These are phyloP conservation scores for Sporobolomyces pararoseus DNA, from an alignment of 768 basidiomycete species.

Conservation along the genomic window DNA sequence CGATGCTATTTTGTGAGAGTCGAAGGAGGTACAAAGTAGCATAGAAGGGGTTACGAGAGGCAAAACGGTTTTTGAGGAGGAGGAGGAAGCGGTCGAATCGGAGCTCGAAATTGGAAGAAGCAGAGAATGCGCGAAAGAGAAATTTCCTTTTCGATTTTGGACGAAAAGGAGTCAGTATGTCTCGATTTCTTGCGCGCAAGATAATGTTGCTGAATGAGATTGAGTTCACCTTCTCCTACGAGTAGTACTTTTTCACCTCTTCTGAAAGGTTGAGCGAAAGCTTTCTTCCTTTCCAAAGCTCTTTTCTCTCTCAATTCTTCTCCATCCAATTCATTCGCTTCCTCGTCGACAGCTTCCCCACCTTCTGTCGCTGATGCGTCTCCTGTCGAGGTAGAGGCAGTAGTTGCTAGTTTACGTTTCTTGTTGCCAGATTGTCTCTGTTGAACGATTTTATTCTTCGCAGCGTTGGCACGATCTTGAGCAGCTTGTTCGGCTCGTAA, in stretches of 20 bases:
- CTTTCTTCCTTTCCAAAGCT: constrained; percentile 2
- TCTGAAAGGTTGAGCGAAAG: constrained; percentile 26
- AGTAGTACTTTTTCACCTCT: constrained; percentile 54
- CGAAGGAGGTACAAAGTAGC: constrained; percentile 79
- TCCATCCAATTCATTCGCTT: neutral
- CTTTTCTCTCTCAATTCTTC: neutral
- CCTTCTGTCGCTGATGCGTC: neutral
- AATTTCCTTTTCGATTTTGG: constrained; percentile 56
- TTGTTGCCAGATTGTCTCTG: neutral
- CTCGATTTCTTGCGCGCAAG: neutral
- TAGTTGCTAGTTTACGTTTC: constrained; percentile 9
- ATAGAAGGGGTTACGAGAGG: constrained; percentile 47
- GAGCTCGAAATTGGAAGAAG: constrained; percentile 49
- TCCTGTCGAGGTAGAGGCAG: neutral
- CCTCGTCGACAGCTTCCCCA: neutral
- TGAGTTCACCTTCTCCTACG: constrained; percentile 69
- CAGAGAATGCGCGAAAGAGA: constrained; percentile 80
- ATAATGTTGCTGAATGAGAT: neutral
- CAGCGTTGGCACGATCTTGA: constrained; percentile 4
- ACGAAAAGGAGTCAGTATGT: neutral
- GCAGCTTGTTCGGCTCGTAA: constrained; percentile 22
- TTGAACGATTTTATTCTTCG: constrained; percentile 14
- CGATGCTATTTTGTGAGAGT: constrained; percentile 69
- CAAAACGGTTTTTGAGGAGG: constrained; percentile 55
- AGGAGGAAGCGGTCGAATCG: constrained; percentile 55